phyloP scores from a whole-genome alignment of 768 basidiomycete species.

The Russula virescens region DNA sequence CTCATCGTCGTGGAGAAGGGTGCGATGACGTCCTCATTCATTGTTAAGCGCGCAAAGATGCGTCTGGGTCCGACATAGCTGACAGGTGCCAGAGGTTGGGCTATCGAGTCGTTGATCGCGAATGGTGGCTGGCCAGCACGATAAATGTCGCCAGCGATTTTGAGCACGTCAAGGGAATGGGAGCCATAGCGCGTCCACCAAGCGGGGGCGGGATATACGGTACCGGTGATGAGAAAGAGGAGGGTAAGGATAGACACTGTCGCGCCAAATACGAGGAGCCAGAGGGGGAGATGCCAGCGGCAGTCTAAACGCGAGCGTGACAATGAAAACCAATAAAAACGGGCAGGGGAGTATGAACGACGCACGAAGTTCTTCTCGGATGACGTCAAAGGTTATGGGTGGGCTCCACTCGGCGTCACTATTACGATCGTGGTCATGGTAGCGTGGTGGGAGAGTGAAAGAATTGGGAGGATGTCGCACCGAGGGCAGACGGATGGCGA shows the following conservation, averaged over 20 bases:
- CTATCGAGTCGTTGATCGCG: not conserved
- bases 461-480: not conserved
- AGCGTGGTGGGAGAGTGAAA: not conserved
- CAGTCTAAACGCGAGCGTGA: not conserved
- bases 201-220: slow-evolving; percentile 2
- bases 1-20: not conserved
- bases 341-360: not conserved
- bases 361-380: slow-evolving; percentile 6
- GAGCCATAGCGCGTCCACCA: slow-evolving; percentile 9
- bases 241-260: slow-evolving; percentile 15
- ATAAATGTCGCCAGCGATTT: not conserved
- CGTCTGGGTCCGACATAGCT: not conserved
- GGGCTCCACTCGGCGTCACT: not conserved
- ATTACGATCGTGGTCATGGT: not conserved
- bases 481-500: not conserved
- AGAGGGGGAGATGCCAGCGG: slow-evolving; percentile 16
- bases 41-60: not conserved
- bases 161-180: slow-evolving; percentile 4
- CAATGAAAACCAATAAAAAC: too few relatives aligned
- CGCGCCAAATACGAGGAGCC: slow-evolving; percentile 17
- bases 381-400: not conserved
- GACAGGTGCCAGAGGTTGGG: not conserved
- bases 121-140: slow-evolving; percentile 1
- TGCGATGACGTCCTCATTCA: not conserved
- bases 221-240: slow-evolving; percentile 14